Evolutionary conservation across 2,329 filamentous ascomycete species (phyloP).

Genomic region (Cladophialophora chaetospira): DNA sequence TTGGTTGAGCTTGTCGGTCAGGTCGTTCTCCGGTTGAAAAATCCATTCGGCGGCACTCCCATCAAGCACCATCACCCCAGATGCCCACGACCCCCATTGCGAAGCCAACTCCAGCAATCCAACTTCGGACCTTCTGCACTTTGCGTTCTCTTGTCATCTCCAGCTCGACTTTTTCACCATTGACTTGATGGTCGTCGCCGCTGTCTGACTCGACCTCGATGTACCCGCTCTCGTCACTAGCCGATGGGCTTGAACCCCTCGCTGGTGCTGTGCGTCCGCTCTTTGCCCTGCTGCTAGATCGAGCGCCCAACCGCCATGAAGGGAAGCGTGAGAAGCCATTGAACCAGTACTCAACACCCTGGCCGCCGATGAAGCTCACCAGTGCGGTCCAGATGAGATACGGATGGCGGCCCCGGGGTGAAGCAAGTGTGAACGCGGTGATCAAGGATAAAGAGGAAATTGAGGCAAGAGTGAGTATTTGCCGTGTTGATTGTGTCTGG

Average conservation of each 20-base stretch:
- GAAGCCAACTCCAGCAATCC: constrained; percentile 46
- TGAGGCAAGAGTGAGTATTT: constrained; percentile 67
- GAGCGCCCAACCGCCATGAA: constrained; percentile 38
- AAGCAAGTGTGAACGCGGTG: constrained; percentile 76
- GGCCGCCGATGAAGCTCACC: constrained; percentile 51
- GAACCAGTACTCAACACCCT: constrained; percentile 69
- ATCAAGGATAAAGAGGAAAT: constrained; percentile 72
- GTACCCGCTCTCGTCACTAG: constrained; percentile 29
- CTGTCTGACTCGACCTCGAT: constrained; percentile 28
- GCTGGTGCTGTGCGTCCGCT: constrained; percentile 1
- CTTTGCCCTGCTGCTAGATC: not conserved
- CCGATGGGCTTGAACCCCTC: constrained; percentile 18
- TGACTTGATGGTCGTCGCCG: constrained; percentile 44
- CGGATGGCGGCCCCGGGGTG: constrained; percentile 74
- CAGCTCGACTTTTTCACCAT: constrained; percentile 48
- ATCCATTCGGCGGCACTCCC: too few species aligned
- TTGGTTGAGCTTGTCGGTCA: not conserved
- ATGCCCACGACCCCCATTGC: constrained; percentile 52
- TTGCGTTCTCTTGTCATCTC: constrained; percentile 48
- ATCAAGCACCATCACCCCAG: constrained; percentile 49
- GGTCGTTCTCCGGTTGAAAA: not conserved
- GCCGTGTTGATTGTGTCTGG: constrained; percentile 62
- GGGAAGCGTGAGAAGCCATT: constrained; percentile 64
- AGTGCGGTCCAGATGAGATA: constrained; percentile 86
- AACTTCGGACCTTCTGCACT: constrained; percentile 42